Base-by-base conservation (phyloP, 2,329 filamentous ascomycete genomes). In the Hymenoscyphus repandus region DNA sequence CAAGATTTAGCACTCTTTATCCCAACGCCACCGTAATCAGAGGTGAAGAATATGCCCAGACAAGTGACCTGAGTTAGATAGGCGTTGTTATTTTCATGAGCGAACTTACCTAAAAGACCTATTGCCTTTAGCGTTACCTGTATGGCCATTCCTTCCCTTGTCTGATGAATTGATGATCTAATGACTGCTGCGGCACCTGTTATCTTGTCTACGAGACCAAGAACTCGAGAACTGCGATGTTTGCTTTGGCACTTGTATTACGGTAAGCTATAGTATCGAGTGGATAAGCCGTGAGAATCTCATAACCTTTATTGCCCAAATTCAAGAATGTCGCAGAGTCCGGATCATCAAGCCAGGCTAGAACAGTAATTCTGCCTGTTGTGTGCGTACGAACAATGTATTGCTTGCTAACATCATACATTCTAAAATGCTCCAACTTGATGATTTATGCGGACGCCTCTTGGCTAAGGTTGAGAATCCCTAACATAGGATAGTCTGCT, bases 281-380 rank as follows among this genome's bases (percentile, higher is more conserved):
- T 32, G 50, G 45, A 39, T 52, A 52, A 10, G 50, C 50, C n/a
- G 50, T 52, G 22, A 52, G 41, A 18, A 52, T 52, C 20, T 52
- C 50, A 27, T 52, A 52, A 31, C 45, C 45, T 44, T 41, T 43
- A 9, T 15, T 10, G 11, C 18, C 45, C 22, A 52, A 33, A 39
- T 34, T 41, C 6, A 49, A 20, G 17, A 50, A n/a, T n/a, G n/a
- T n/a, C n/a, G 47, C n/a, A 43, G 7, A 13, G 42, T 15, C 12
- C 10, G 1, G n/a, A 31, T 42, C 18, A n/a, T 42, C 1, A 38
- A 42, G 20, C 31, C 46, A 5, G 5, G 7, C 10, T 32, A 38
- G 46, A 13, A 10, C 12, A 31, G 20, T 33, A 7, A 50, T 41
- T 34, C 40, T 34, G 20, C 36, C 27, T 5, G 48, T 40, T 22